phyloP scores from a whole-genome alignment of 169 alveolate species.

The Babesia sp. region DNA sequence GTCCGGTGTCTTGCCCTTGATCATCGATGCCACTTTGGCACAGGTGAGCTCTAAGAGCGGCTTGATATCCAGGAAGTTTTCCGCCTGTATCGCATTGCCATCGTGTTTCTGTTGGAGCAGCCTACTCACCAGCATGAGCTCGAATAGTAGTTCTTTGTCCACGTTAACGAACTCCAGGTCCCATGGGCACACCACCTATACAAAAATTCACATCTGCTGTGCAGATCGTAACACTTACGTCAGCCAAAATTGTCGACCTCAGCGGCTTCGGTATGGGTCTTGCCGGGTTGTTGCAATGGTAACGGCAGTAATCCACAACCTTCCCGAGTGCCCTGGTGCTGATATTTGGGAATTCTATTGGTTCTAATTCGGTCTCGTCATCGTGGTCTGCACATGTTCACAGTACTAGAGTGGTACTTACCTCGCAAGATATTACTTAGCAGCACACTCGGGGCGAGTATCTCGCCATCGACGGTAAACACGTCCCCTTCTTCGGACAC shows the following conservation, averaged over 20 bases:
- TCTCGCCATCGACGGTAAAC: slow-evolving; percentile 86
- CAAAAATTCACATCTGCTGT: background rate
- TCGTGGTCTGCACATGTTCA: slow-evolving; percentile 9
- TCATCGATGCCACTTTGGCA: slow-evolving; percentile 93
- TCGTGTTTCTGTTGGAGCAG: background rate
- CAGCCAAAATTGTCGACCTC: slow-evolving; percentile 81
- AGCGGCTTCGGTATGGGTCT: slow-evolving; percentile 93
- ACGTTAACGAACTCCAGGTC: slow-evolving; percentile 90
- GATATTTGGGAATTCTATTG: slow-evolving; percentile 92
- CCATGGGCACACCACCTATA: slow-evolving; percentile 87
- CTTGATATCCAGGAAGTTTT: slow-evolving; percentile 91
- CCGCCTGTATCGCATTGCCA: slow-evolving; percentile 76
- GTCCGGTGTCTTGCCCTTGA: slow-evolving; percentile 92
- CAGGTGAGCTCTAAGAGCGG: slow-evolving; percentile 90
- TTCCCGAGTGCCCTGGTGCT: slow-evolving; percentile 84
- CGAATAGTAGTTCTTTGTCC: slow-evolving; percentile 89
- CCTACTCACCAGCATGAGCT: slow-evolving; percentile 84
- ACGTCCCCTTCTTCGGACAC: slow-evolving; percentile 88
- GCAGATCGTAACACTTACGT: slow-evolving; percentile 54
- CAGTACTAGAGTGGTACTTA: slow-evolving; percentile 18
- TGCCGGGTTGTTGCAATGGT: slow-evolving; percentile 89
- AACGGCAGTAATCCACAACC: slow-evolving; percentile 89
- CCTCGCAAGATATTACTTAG: slow-evolving; percentile 89
- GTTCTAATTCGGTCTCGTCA: slow-evolving; percentile 73
- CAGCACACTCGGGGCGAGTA: slow-evolving; percentile 85